Percentiles rank a stretch among this genome's conserved stretches.
Evolutionary conservation across 1,284 basidiomycete genomes (phyloP).

Genomic region (Irpex lacteus): DNA sequence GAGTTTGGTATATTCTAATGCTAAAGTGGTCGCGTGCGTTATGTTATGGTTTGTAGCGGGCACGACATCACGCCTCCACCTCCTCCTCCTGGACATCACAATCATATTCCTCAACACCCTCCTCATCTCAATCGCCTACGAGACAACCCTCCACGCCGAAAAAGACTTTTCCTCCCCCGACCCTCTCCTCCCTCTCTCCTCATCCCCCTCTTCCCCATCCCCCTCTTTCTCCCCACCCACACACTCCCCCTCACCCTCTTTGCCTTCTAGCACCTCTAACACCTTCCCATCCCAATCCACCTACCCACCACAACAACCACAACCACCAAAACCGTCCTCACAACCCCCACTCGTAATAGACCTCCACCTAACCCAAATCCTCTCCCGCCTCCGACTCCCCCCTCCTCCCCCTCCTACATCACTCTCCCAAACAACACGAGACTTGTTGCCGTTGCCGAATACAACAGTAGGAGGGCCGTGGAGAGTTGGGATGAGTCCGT

Average conservation of each 20-base stretch:
- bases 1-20: conserved; percentile 8
- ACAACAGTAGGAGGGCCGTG: background rate
- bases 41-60: conserved; percentile 45
- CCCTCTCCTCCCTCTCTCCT: conserved; percentile 22
- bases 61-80: conserved; percentile 56
- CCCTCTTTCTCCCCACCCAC: too few species aligned
- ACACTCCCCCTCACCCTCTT: too few species aligned
- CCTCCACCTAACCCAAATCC: conserved; percentile 49
- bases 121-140: conserved; percentile 65
- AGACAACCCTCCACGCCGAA: conserved; percentile 40
- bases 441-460: background rate
- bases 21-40: background rate
- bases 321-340: conserved; percentile 14
- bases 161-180: conserved; percentile 32
- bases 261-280: too few species aligned
- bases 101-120: conserved; percentile 64
- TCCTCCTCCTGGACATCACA: conserved; percentile 61
- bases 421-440: background rate
- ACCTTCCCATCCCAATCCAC: too few species aligned
- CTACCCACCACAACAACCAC: background rate
- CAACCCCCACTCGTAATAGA: conserved; percentile 54
- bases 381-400: conserved; percentile 54
- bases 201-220: conserved; percentile 17
- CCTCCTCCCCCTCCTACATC: conserved; percentile 29
- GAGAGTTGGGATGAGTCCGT: background rate